A percentile compares a stretch with the other conserved stretches of the same genome.
phyloP scores from a whole-genome alignment of 2,329 filamentous ascomycete genomes.

The Aspergillus clavatus region DNA sequence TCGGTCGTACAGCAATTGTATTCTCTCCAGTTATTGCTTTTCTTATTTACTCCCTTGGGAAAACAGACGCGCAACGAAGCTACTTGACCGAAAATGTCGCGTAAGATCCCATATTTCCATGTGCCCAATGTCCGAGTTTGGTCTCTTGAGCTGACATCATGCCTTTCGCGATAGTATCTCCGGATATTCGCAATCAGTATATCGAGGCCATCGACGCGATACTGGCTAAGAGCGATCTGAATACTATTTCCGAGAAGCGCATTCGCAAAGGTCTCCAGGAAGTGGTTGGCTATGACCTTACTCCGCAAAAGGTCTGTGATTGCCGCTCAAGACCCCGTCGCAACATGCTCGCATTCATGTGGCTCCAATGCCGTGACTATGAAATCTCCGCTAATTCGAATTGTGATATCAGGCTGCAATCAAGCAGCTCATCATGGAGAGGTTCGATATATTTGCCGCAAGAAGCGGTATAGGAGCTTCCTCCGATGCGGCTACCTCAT shows the following conservation, averaged over 20 bases:
- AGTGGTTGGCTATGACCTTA: constrained; percentile 56
- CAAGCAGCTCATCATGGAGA: constrained; percentile 66
- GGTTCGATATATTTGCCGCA: constrained; percentile 64
- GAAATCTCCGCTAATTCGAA: constrained; percentile 13
- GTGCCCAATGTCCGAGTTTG: constrained; percentile 16
- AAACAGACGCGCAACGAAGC: constrained; percentile 6
- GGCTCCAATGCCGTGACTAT: not conserved
- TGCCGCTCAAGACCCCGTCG: constrained; percentile 7
- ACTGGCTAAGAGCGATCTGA: constrained; percentile 55
- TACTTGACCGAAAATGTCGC: constrained; percentile 31
- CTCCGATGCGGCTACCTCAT: constrained; percentile 22
- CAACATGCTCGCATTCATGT: constrained; percentile 3
- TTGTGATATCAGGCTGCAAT: constrained; percentile 54
- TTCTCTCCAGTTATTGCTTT: constrained; percentile 6
- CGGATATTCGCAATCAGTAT: constrained; percentile 48
- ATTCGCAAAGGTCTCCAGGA: constrained; percentile 61
- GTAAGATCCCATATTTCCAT: constrained; percentile 28
- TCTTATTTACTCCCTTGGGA: not conserved
- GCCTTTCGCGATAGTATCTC: constrained; percentile 39
- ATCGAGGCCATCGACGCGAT: constrained; percentile 60
- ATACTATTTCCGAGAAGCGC: constrained; percentile 61
- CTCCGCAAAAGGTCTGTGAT: constrained; percentile 54
- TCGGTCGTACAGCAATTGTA: constrained; percentile 7
- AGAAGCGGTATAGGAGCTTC: constrained; percentile 36
- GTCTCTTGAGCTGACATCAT: constrained; percentile 21